Evolutionary conservation across 768 basidiomycete species (phyloP).

Genomic region (Strobilomyces echinocephalus): DNA sequence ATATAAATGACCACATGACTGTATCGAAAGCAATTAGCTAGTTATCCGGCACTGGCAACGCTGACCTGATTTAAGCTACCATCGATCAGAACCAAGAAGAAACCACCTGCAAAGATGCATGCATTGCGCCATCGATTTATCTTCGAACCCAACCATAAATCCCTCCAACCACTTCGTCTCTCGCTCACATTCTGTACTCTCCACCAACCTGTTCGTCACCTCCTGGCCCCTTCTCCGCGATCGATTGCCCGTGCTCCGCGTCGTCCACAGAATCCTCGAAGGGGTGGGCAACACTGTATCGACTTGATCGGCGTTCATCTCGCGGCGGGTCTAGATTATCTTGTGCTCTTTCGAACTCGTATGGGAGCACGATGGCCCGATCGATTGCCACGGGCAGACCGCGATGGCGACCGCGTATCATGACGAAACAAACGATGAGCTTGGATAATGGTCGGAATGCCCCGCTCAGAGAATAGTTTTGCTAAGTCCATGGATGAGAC

Average conservation of each 20-base stretch:
- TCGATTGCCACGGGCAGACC: conserved; percentile 86
- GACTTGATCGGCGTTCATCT: conserved; percentile 14
- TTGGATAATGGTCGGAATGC: conserved; percentile 79
- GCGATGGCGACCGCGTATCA: conserved; percentile 92
- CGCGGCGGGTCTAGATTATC: conserved; percentile 10
- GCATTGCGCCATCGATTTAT: too few species aligned
- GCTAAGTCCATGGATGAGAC: conserved; percentile 38
- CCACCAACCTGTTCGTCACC: background rate
- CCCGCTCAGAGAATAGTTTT: conserved; percentile 78
- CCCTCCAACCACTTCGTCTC: too few species aligned
- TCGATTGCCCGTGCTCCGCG: background rate
- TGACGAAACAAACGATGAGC: conserved; percentile 79
- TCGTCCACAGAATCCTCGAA: background rate
- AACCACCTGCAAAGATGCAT: too few species aligned
- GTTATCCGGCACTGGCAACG: conserved; percentile 63
- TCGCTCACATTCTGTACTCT: background rate
- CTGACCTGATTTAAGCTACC: too few species aligned
- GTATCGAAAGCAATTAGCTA: too few species aligned
- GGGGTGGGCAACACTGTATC: background rate
- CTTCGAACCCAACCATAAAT: too few species aligned
- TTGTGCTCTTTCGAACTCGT: conserved; percentile 44
- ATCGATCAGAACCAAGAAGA: too few species aligned
- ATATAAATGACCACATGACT: too few species aligned
- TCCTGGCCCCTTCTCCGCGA: background rate
- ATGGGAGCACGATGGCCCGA: conserved; percentile 78